Percentiles rank a stretch among this genome's conserved stretches.
These are phyloP conservation scores for Spergularia azorica DNA, from an alignment of 179 eudicot species.

Conservation along the genomic window DNA sequence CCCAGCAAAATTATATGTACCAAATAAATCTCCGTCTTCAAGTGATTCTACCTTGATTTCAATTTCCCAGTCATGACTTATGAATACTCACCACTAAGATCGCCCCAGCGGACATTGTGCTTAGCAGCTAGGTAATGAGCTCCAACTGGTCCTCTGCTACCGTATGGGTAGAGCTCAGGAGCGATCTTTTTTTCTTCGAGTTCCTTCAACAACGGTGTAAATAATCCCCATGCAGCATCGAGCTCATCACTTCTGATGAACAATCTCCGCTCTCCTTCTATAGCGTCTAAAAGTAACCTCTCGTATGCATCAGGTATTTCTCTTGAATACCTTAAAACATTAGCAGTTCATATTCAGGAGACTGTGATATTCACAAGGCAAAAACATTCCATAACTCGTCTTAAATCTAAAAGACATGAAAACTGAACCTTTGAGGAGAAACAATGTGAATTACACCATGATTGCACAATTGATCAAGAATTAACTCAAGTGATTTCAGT, in stretches of 20 bases:
- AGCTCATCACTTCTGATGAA: slow-evolving; percentile 97
- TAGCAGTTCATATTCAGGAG: slow-evolving; percentile 4
- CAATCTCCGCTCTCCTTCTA: slow-evolving; percentile 79
- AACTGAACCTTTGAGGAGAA: background rate
- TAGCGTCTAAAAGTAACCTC: slow-evolving; percentile 71
- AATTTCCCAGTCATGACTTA: background rate
- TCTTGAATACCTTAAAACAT: slow-evolving; percentile 51
- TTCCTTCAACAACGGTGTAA: slow-evolving; percentile 73
- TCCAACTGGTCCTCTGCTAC: slow-evolving; percentile 86
- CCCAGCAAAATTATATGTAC: background rate
- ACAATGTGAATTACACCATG: too few relatives aligned
- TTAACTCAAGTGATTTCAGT: too few relatives aligned
- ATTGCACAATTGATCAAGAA: too few relatives aligned
- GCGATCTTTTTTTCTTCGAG: slow-evolving; percentile 65
- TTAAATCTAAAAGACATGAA: background rate
- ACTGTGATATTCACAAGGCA: background rate
- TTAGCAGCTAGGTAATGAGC: slow-evolving; percentile 85
- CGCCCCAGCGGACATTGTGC: slow-evolving; percentile 80
- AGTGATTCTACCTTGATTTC: background rate
- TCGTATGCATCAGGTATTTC: slow-evolving; percentile 92
- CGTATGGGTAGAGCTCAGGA: slow-evolving; percentile 76
- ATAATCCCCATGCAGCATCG: slow-evolving; percentile 85
- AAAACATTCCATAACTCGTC: background rate
- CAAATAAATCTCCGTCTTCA: background rate
- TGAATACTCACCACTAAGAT: slow-evolving; percentile 41